Percentiles rank a stretch among this genome's conserved stretches.
These are phyloP conservation scores for Erythrobasidium hasegawianum DNA, from an alignment of 1,284 basidiomycete species.

Conservation along the genomic window DNA sequence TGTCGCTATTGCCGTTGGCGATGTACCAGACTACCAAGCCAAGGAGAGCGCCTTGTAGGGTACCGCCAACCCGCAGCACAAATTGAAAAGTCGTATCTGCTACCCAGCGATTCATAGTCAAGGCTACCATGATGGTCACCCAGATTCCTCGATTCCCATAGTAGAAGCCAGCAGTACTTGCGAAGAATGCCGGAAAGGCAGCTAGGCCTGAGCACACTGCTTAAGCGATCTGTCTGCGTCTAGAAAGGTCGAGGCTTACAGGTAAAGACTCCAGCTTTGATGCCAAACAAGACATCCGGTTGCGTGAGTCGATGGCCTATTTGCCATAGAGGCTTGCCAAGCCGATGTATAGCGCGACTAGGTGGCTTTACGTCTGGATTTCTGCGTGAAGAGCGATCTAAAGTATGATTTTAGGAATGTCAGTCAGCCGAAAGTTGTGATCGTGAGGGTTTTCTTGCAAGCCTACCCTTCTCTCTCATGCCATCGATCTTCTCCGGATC, in stretches of 20 bases:
- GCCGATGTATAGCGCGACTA: not conserved
- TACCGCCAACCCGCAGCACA: constrained; percentile 40
- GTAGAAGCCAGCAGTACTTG: constrained; percentile 43
- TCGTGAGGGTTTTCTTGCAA: too few relatives aligned
- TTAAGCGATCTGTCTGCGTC: too few relatives aligned
- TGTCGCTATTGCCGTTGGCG: constrained; percentile 37
- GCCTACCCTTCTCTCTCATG: too few relatives aligned
- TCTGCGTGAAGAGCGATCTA: too few relatives aligned
- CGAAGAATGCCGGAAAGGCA: constrained; percentile 44
- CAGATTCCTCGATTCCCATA: constrained; percentile 44
- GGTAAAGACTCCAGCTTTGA: constrained; percentile 46
- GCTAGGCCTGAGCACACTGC: constrained; percentile 35
- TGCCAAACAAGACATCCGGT: constrained; percentile 41
- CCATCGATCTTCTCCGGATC: too few relatives aligned
- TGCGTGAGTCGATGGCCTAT: constrained; percentile 1
- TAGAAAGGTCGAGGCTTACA: constrained; percentile 18
- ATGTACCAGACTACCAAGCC: constrained; percentile 48
- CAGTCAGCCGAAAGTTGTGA: too few relatives aligned
- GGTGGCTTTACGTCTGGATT: too few relatives aligned
- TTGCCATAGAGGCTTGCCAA: not conserved
- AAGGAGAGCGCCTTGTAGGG: constrained; percentile 42
- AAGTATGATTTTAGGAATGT: too few relatives aligned
- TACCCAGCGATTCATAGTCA: constrained; percentile 43
- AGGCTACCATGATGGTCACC: constrained; percentile 47
- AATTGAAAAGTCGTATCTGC: constrained; percentile 47